phyloP scores from a whole-genome alignment of 2,329 filamentous ascomycete genomes.

The Botrytis hyacinthi region DNA sequence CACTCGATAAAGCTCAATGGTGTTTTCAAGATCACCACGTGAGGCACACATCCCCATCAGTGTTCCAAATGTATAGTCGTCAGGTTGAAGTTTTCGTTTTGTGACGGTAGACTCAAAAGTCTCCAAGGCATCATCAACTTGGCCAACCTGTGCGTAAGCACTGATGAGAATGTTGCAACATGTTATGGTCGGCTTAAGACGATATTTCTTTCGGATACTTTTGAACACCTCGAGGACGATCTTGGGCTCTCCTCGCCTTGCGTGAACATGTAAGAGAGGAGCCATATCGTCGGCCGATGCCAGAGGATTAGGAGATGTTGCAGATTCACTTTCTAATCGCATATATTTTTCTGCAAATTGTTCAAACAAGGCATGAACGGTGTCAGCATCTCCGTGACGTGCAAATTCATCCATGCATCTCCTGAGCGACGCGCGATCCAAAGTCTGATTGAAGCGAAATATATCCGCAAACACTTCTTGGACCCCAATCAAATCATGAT shows the following conservation, averaged over 20 bases:
- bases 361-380: conserved; percentile 46
- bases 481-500: conserved; percentile 39
- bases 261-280: conserved; percentile 70
- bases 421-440: conserved; percentile 35
- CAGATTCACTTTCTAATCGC: conserved; percentile 4
- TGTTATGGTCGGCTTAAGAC: conserved; percentile 53
- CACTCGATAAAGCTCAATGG: conserved; percentile 62
- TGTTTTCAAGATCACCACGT: conserved; percentile 70
- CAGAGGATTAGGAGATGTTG: conserved; percentile 4
- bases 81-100: conserved; percentile 49
- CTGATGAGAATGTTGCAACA: conserved; percentile 78
- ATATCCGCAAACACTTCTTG: conserved; percentile 42
- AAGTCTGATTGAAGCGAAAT: conserved; percentile 35
- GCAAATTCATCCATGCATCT: conserved; percentile 45
- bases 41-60: conserved; percentile 70
- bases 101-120: conserved; percentile 60
- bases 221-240: conserved; percentile 61
- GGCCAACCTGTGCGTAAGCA: conserved; percentile 62
- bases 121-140: conserved; percentile 63
- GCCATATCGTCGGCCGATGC: conserved; percentile 40
- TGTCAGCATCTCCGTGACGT: conserved; percentile 45
- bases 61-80: conserved; percentile 65
- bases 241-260: conserved; percentile 62
- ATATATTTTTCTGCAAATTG: conserved; percentile 35
- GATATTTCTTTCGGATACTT: conserved; percentile 56